Base-by-base conservation (phyloP, 306 rosid species). In the Quercus gilva region DNA sequence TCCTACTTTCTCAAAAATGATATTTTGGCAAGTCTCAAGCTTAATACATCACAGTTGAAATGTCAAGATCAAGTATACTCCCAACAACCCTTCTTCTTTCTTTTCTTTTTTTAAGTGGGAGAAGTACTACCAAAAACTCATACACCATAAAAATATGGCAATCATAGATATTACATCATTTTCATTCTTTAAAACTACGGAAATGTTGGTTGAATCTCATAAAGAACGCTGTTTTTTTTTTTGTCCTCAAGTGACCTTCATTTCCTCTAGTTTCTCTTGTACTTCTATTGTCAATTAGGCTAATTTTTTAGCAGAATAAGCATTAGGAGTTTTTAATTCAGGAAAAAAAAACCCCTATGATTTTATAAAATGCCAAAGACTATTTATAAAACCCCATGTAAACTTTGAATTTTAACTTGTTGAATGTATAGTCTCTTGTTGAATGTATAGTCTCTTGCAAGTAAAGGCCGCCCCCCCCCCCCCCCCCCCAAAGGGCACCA, bases 121-220 rank as follows among this genome's bases (percentile, higher is more conserved):
- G 53, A 49, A 49, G 53, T 49, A 49, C 53, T 10, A 63, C 35
- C n/a, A 53, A 51, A 51, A 75, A 53, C 74, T 60, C 57, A 5
- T 13, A 64, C 20, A 55, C 49, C 64, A 20, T 63, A 25, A 69
- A 69, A 76, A 60, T 55, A 57, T 77, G 80, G 67, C 45, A 37
- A 7, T 7, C 49, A 83, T 82, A 64, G 18, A 73, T 11, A 26
- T 29, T 43, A 26, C 85, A 83, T 84, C 89, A 69, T 84, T 91
- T 82, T 89, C 89, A 78, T 74, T 79, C 88, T 76, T 80, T 84
- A 72, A 86, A 80, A 78, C 83, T 80, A 78, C 75, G 45, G 61
- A 84, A 76, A 77, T 80, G 85, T 84, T 84, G 29, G 88, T 83
- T 90, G 91, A 71, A 80, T 77, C 76, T 85, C 86, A 86, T 83